Evolutionary conservation across 768 basidiomycete species (phyloP).

Genomic region (Boletus rubescentipes): DNA sequence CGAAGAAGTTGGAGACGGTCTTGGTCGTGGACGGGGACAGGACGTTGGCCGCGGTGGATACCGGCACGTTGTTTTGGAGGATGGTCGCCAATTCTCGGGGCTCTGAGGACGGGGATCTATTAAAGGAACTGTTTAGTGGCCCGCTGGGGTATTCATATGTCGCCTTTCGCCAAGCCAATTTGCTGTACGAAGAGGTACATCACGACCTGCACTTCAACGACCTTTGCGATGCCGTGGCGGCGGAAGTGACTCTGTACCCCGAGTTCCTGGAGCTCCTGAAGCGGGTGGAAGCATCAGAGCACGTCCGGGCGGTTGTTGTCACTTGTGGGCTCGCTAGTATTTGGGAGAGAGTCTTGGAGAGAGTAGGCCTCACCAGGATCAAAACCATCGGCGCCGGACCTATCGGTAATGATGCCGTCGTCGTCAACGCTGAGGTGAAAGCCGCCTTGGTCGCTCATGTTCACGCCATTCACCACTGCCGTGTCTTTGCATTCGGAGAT

Average conservation of each 20-base stretch:
- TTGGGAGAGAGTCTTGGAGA: conserved; percentile 15
- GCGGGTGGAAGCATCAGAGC: conserved; percentile 18
- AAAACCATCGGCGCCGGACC: conserved; percentile 10
- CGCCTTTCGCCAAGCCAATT: conserved; percentile 12
- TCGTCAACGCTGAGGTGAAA: conserved; percentile 15
- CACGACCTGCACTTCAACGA: conserved; percentile 8
- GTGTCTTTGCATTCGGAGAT: conserved; percentile 13
- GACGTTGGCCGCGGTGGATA: conserved; percentile 12
- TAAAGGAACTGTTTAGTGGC: conserved; percentile 14
- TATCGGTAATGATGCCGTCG: conserved; percentile 7
- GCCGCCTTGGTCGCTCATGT: conserved; percentile 15
- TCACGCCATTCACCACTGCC: conserved; percentile 11
- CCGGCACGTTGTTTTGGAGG: conserved; percentile 12
- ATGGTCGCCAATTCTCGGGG: conserved; percentile 13
- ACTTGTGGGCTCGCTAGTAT: conserved; percentile 9
- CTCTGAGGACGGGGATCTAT: conserved; percentile 7
- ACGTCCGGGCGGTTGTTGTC: conserved; percentile 14
- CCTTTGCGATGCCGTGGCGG: conserved; percentile 16
- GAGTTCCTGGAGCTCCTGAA: conserved; percentile 18
- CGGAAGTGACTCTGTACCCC: conserved; percentile 14
- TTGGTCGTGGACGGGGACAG: conserved; percentile 13
- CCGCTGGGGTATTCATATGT: conserved; percentile 13
- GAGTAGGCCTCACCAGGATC: conserved; percentile 16
- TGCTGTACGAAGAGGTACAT: conserved; percentile 13
- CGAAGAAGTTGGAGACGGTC: conserved; percentile 12